These are phyloP conservation scores for Xylaria sp. DNA, from an alignment of 2,329 filamentous ascomycete genomes.

Conservation along the genomic window DNA sequence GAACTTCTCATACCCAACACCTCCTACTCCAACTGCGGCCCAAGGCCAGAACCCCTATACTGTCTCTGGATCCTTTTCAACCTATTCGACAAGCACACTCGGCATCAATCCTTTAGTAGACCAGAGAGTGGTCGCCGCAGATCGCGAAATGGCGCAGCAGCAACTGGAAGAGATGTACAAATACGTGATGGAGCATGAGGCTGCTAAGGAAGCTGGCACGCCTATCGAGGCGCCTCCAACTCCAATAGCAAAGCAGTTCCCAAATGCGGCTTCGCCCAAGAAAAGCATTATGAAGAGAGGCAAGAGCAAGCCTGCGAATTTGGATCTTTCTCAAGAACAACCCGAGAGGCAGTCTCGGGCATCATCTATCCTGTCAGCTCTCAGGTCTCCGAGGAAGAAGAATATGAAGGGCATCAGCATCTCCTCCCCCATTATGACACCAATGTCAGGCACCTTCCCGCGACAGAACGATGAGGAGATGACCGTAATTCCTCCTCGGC, in stretches of 20 bases:
- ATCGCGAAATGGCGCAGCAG: conserved; percentile 78
- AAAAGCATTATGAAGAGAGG: conserved; percentile 60
- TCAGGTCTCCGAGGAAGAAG: conserved; percentile 70
- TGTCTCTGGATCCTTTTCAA: conserved; percentile 59
- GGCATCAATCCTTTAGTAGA: conserved; percentile 80
- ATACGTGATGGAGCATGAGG: conserved; percentile 90
- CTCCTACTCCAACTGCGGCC: conserved; percentile 44
- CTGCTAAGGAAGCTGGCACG: conserved; percentile 69
- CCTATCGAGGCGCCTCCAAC: conserved; percentile 58
- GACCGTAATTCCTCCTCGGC: conserved; percentile 66
- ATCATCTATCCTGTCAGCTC: conserved; percentile 69
- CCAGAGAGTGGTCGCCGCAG: conserved; percentile 76
- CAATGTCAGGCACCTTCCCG: conserved; percentile 69
- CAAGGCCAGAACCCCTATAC: conserved; percentile 57
- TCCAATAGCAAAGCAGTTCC: conserved; percentile 51
- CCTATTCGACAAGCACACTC: conserved; percentile 61
- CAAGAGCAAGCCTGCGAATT: conserved; percentile 52
- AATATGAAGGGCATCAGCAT: conserved; percentile 64
- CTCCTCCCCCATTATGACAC: conserved; percentile 74
- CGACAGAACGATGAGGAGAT: conserved; percentile 67
- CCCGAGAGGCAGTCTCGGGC: conserved; percentile 67
- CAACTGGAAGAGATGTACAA: conserved; percentile 93
- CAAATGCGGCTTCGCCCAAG: conserved; percentile 51
- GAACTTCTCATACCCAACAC: conserved; percentile 65
- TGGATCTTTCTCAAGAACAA: conserved; percentile 55